Percentiles rank a stretch among this genome's conserved stretches.
Conservation (phyloP, 192 early-diverging fungal species). For the Umbelopsis vinacea region DNA sequence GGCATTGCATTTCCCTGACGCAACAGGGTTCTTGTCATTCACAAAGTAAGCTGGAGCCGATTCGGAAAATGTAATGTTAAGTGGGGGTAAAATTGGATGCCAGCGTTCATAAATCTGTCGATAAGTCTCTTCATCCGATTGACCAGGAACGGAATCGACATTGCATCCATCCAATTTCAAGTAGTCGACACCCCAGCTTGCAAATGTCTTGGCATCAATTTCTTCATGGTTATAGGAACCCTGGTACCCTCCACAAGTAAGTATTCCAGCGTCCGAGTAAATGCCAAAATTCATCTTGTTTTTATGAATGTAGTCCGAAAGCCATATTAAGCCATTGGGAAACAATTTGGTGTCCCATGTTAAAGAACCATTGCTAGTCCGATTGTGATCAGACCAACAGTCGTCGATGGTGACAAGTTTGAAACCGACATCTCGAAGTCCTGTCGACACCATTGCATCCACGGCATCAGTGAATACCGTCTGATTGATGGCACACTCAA, state of each 20-base stretch:
- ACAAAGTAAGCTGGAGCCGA: slow-evolving; percentile 48
- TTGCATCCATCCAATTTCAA: slow-evolving; percentile 65
- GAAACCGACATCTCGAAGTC: slow-evolving; percentile 55
- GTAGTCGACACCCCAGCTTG: slow-evolving; percentile 61
- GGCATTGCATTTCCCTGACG: slow-evolving; percentile 2
- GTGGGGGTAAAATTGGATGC: background rate
- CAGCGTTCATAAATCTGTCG: slow-evolving; percentile 3
- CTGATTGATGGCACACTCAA: slow-evolving; percentile 56
- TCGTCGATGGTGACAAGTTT: slow-evolving; percentile 58
- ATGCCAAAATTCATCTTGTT: slow-evolving; percentile 50
- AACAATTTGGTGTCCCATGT: slow-evolving; percentile 41
- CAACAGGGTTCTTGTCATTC: slow-evolving; percentile 23
- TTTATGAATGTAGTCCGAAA: slow-evolving; percentile 55
- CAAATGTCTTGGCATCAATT: slow-evolving; percentile 52
- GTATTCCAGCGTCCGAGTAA: slow-evolving; percentile 45
- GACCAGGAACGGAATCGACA: slow-evolving; percentile 28
- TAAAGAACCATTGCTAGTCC: slow-evolving; percentile 13
- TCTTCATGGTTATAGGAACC: slow-evolving; percentile 52
- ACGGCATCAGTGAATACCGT: slow-evolving; percentile 51
- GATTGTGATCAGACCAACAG: slow-evolving; percentile 51
- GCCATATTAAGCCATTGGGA: slow-evolving; percentile 53
- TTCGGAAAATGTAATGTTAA: slow-evolving; percentile 29
- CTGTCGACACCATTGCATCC: slow-evolving; percentile 46
- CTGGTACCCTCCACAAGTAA: slow-evolving; percentile 56
- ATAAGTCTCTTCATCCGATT: slow-evolving; percentile 20